These are phyloP conservation scores for Chalciporus piperatoides DNA, from an alignment of 1,284 basidiomycete species.

Conservation along the genomic window DNA sequence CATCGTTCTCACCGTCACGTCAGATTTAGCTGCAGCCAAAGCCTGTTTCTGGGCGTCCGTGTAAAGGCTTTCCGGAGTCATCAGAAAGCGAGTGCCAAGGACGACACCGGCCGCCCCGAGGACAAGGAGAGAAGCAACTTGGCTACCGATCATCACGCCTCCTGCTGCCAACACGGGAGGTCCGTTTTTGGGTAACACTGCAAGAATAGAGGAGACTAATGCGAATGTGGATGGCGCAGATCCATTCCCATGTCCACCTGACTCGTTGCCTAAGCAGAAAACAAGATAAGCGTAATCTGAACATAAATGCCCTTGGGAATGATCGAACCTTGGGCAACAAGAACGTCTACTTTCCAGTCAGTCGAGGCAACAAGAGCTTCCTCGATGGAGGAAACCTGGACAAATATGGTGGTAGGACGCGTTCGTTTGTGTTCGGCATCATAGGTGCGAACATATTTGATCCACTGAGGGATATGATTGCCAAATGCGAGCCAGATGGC, in stretches of 20 bases:
- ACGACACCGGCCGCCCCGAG: slow-evolving; percentile 66
- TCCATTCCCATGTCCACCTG: slow-evolving; percentile 67
- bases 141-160: slow-evolving; percentile 53
- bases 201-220: slow-evolving; percentile 54
- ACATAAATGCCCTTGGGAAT: slow-evolving; percentile 1
- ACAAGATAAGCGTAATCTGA: slow-evolving; percentile 7
- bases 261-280: slow-evolving; percentile 55
- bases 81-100: slow-evolving; percentile 68
- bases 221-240: slow-evolving; percentile 55
- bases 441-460: slow-evolving; percentile 51
- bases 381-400: slow-evolving; percentile 55
- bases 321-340: slow-evolving; percentile 69
- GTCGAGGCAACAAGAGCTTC: slow-evolving; percentile 54
- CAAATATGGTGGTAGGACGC: slow-evolving; percentile 54
- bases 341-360: slow-evolving; percentile 63
- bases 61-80: slow-evolving; percentile 64
- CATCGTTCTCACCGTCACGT: slow-evolving; percentile 55
- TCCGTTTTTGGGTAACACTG: slow-evolving; percentile 38
- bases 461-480: slow-evolving; percentile 53
- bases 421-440: slow-evolving; percentile 39
- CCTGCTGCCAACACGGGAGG: slow-evolving; percentile 58
- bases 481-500: slow-evolving; percentile 77
- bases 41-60: slow-evolving; percentile 51
- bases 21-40: slow-evolving; percentile 48
- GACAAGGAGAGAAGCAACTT: slow-evolving; percentile 60